phyloP scores from a whole-genome alignment of 768 basidiomycete species.

The Pleurotus tuoliensis region DNA sequence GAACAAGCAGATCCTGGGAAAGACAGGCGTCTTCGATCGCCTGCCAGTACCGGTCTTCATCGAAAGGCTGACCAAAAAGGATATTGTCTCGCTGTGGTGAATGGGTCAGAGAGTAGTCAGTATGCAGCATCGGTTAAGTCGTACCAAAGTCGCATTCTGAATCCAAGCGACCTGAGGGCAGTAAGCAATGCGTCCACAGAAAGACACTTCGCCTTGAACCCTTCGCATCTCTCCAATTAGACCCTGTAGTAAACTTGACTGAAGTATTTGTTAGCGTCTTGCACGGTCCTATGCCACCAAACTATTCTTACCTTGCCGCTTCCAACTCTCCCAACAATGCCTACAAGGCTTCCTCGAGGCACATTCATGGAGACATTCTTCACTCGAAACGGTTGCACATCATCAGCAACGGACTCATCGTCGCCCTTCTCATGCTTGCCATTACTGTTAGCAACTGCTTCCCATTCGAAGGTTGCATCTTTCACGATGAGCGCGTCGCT shows the following conservation, averaged over 20 bases:
- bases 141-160: conserved; percentile 60
- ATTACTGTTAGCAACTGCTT: conserved; percentile 18
- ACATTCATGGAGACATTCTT: conserved; percentile 47
- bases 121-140: conserved; percentile 10
- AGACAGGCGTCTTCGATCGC: conserved; percentile 57
- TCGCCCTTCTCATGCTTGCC: neutral
- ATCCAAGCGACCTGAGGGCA: conserved; percentile 78
- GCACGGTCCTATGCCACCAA: no score
- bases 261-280: neutral
- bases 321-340: conserved; percentile 67
- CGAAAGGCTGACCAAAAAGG: conserved; percentile 59
- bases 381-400: conserved; percentile 43
- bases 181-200: conserved; percentile 65
- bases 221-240: conserved; percentile 70
- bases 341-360: conserved; percentile 54
- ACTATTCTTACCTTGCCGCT: conserved; percentile 47
- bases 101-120: neutral
- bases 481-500: conserved; percentile 45
- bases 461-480: conserved; percentile 67
- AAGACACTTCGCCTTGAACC: conserved; percentile 44
- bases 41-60: conserved; percentile 64
- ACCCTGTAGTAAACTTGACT: conserved; percentile 57
- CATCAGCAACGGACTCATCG: conserved; percentile 10
- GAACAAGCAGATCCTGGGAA: conserved; percentile 56
- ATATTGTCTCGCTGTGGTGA: conserved; percentile 55